Conservation (phyloP, 2,329 filamentous ascomycete species). For the Aspergillus transmontanensis region DNA sequence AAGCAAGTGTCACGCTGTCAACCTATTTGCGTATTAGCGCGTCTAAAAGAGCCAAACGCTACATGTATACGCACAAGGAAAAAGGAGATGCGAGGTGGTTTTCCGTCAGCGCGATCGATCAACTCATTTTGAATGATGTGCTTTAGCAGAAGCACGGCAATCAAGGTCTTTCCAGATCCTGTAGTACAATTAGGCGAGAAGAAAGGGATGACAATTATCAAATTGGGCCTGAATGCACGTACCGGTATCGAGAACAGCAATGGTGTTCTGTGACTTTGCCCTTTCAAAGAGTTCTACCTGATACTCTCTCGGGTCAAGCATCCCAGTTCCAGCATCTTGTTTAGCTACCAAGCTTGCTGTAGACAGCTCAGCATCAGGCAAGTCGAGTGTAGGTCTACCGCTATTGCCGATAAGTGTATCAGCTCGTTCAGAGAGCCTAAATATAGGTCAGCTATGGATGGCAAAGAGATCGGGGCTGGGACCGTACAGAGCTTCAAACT, state of each 20-base stretch:
- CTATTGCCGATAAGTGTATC: slow-evolving; percentile 45
- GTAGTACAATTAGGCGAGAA: slow-evolving; percentile 3
- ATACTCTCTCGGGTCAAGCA: slow-evolving; percentile 81
- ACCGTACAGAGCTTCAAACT: slow-evolving; percentile 51
- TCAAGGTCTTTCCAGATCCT: slow-evolving; percentile 95
- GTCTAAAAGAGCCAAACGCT: background rate
- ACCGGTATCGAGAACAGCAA: slow-evolving; percentile 93
- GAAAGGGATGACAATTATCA: background rate
- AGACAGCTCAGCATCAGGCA: slow-evolving; percentile 52
- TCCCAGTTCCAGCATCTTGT: slow-evolving; percentile 60
- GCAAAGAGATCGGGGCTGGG: background rate
- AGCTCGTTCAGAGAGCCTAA: slow-evolving; percentile 46
- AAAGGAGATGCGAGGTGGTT: slow-evolving; percentile 70
- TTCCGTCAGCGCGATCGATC: slow-evolving; percentile 64
- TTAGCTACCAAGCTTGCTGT: slow-evolving; percentile 57
- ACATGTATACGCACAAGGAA: slow-evolving; percentile 64
- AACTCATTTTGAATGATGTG: slow-evolving; percentile 78
- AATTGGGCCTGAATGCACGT: background rate
- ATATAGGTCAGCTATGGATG: slow-evolving; percentile 10
- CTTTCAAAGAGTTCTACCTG: slow-evolving; percentile 88
- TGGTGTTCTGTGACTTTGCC: slow-evolving; percentile 81
- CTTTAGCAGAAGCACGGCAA: slow-evolving; percentile 81
- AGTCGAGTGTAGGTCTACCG: slow-evolving; percentile 34
- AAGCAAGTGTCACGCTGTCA: slow-evolving; percentile 85
- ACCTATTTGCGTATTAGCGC: slow-evolving; percentile 52